Evolutionary conservation across 257 asterid species (phyloP).

Genomic region (Penstemon newberryi): DNA sequence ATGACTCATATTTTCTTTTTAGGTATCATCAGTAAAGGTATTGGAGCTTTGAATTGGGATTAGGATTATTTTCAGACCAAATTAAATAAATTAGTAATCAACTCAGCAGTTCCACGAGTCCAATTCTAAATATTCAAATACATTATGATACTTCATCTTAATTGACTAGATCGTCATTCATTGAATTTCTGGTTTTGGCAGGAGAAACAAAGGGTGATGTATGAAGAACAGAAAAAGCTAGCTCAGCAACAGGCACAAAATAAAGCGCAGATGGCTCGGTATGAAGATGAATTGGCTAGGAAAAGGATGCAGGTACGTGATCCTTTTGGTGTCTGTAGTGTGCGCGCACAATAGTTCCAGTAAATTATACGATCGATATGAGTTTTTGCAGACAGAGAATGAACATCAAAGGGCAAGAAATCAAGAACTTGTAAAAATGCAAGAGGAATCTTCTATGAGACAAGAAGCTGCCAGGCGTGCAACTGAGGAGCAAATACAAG

Average conservation of each 20-base stretch:
- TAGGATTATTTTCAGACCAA: background rate
- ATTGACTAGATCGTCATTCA: conserved; percentile 5
- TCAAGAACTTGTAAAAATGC: conserved; percentile 92
- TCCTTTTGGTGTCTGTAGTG: conserved; percentile 17
- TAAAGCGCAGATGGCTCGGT: conserved; percentile 80
- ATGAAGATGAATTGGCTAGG: conserved; percentile 90
- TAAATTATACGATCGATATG: conserved; percentile 2
- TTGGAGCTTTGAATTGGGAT: background rate
- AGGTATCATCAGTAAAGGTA: background rate
- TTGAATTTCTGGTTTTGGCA: conserved; percentile 39
- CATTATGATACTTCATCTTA: background rate
- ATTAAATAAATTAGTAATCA: background rate
- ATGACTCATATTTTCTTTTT: background rate
- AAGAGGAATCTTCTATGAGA: conserved; percentile 90
- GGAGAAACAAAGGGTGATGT: conserved; percentile 77
- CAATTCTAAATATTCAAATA: background rate
- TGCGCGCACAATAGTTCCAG: conserved; percentile 3
- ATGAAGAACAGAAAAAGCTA: conserved; percentile 83
- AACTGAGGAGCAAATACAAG: conserved; percentile 93
- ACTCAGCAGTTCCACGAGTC: background rate
- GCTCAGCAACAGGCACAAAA: conserved; percentile 85
- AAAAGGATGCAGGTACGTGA: conserved; percentile 87
- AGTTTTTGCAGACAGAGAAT: conserved; percentile 69
- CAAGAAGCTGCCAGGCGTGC: conserved; percentile 96
- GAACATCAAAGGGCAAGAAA: conserved; percentile 86